These are phyloP conservation scores for Tricladium varicosporioides DNA, from an alignment of 2,329 filamentous ascomycete genomes.

Conservation along the genomic window DNA sequence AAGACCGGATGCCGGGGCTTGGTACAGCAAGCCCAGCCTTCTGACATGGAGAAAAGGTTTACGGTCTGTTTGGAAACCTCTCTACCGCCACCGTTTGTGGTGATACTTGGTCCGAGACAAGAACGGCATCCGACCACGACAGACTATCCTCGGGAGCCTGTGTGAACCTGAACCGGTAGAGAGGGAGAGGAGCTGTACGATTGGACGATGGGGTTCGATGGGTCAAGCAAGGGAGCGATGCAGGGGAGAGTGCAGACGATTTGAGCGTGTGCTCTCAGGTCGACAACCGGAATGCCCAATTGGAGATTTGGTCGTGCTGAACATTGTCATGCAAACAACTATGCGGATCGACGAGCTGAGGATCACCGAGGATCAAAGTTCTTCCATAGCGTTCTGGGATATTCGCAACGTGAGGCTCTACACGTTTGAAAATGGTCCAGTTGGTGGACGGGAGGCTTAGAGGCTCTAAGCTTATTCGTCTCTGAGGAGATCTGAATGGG, in stretches of 20 bases:
- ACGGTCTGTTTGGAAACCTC: conserved; percentile 21
- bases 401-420: conserved; percentile 25
- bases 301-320: background rate
- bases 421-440: conserved; percentile 24
- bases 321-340: conserved; percentile 6
- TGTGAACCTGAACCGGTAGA: conserved; percentile 9
- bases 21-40: conserved; percentile 15
- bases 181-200: conserved; percentile 6
- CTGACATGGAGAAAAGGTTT: conserved; percentile 18
- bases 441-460: background rate
- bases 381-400: background rate
- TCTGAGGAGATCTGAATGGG: conserved; percentile 5
- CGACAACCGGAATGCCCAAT: conserved; percentile 4
- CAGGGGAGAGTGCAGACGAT: background rate
- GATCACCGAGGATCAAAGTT: conserved; percentile 15
- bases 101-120: conserved; percentile 22
- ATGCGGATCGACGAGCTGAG: background rate
- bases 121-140: conserved; percentile 6
- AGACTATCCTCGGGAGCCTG: conserved; percentile 3
- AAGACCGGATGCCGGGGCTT: conserved; percentile 27
- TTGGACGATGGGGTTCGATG: conserved; percentile 10
- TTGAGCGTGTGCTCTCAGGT: background rate
- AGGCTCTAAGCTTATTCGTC: conserved; percentile 17
- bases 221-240: background rate
- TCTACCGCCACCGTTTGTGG: conserved; percentile 13